These are phyloP conservation scores for Nymphaea thermarum DNA, from an alignment of 164 flowering plant genomes.

Conservation along the genomic window DNA sequence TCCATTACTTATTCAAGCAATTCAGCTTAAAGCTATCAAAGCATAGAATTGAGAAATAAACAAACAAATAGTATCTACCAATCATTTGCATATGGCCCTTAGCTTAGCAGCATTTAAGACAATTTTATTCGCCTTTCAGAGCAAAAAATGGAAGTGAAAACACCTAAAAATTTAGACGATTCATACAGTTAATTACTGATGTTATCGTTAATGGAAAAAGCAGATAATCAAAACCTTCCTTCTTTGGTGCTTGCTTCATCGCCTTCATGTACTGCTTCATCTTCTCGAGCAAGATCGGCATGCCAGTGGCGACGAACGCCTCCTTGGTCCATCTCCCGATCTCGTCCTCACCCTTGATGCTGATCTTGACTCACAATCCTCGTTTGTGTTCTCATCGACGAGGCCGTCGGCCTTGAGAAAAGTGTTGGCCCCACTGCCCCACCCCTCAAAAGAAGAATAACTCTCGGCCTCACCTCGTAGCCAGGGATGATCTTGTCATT, in stretches of 20 bases:
- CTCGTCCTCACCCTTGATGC: slow-evolving; percentile 66
- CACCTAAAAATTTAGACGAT: no score
- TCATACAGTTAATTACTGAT: no score
- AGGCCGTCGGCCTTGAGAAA: slow-evolving; percentile 45
- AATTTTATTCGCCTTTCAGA: no score
- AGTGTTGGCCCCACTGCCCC: slow-evolving; percentile 35
- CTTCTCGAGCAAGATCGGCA: slow-evolving; percentile 53
- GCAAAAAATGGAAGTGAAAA: no score
- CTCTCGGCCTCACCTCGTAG: slow-evolving; percentile 83
- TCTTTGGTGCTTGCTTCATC: slow-evolving; percentile 45
- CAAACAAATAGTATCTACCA: no score
- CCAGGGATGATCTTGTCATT: slow-evolving; percentile 97
- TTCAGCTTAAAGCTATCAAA: no score
- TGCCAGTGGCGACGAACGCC: slow-evolving; percentile 60
- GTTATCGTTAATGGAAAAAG: no score
- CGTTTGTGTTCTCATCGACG: slow-evolving; percentile 90
- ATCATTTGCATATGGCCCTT: no score
- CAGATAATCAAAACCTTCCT: slow-evolving; percentile 48
- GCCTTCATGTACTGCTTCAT: slow-evolving; percentile 59
- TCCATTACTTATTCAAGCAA: no score
- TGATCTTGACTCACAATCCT: slow-evolving; percentile 71
- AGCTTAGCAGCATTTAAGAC: no score
- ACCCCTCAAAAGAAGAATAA: no score
- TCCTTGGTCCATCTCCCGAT: slow-evolving; percentile 60
- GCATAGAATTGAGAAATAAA: no score